These are phyloP conservation scores for Aspergillus mulundensis DNA, from an alignment of 495 filamentous ascomycete genomes.

Conservation along the genomic window DNA sequence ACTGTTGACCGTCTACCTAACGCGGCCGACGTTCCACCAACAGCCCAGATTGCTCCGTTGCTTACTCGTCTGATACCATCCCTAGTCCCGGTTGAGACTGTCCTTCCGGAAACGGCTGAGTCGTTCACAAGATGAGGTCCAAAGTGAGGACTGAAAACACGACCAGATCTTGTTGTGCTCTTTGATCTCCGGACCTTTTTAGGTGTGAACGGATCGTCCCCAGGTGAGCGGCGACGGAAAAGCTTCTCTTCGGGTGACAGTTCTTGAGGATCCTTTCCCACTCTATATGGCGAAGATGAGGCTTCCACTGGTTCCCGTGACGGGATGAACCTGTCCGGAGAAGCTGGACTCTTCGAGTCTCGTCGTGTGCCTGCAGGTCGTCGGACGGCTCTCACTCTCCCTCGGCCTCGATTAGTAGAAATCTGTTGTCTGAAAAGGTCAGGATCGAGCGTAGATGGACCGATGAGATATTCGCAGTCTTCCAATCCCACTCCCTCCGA, in stretches of 20 bases:
- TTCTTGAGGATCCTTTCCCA: constrained; percentile 58
- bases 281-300: constrained; percentile 53
- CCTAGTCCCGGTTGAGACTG: constrained; percentile 4
- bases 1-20: constrained; percentile 38
- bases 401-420: constrained; percentile 15
- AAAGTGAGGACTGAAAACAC: constrained; percentile 25
- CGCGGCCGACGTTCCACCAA: constrained; percentile 61
- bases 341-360: constrained; percentile 18
- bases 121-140: constrained; percentile 36
- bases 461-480: not conserved
- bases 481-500: not conserved
- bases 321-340: constrained; percentile 70
- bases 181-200: constrained; percentile 11
- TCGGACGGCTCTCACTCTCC: constrained; percentile 11
- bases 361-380: constrained; percentile 1
- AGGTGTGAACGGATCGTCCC: constrained; percentile 64
- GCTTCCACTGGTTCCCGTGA: constrained; percentile 41
- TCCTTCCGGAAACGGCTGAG: constrained; percentile 10
- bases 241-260: constrained; percentile 60
- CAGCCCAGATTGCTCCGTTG: constrained; percentile 71
- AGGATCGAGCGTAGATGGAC: not conserved
- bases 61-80: constrained; percentile 48
- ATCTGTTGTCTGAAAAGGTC: not conserved
- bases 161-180: constrained; percentile 21
- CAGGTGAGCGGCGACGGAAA: constrained; percentile 51